Evolutionary conservation across 768 basidiomycete genomes (phyloP).

Genomic region (Lactarius indigo): DNA sequence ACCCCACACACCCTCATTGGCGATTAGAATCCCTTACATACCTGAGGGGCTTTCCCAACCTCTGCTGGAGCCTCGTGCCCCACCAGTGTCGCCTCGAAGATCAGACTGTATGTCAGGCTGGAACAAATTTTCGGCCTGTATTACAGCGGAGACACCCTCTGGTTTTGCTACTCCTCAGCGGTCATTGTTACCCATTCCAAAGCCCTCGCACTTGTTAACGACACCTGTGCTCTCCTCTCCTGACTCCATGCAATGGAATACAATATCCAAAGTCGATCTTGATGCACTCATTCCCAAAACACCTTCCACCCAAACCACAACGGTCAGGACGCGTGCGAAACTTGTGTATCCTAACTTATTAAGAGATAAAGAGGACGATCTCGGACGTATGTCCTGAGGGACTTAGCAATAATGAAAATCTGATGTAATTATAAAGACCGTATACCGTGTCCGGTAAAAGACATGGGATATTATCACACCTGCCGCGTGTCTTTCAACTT

Average conservation of each 20-base stretch:
- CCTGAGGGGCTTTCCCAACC: not conserved
- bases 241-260: not conserved
- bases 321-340: not conserved
- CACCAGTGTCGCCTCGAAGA: not conserved
- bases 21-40: not conserved
- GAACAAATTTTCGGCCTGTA: not conserved
- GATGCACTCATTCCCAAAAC: not conserved
- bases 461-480: not conserved
- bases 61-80: not conserved
- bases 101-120: too few relatives aligned
- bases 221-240: not conserved
- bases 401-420: not conserved
- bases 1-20: not conserved
- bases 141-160: not conserved
- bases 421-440: slow-evolving; percentile 9
- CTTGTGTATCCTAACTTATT: slow-evolving; percentile 15
- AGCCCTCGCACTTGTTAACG: not conserved
- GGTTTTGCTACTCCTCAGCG: not conserved
- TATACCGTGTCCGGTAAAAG: not conserved
- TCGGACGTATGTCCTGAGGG: not conserved
- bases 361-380: slow-evolving; percentile 1
- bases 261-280: slow-evolving; percentile 2
- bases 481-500: slow-evolving; percentile 42
- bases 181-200: not conserved
- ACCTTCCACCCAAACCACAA: not conserved